Percentiles rank a stretch among this genome's conserved stretches.
Conservation (phyloP, 495 filamentous ascomycete genomes). For the Aspergillus taichungensis region DNA sequence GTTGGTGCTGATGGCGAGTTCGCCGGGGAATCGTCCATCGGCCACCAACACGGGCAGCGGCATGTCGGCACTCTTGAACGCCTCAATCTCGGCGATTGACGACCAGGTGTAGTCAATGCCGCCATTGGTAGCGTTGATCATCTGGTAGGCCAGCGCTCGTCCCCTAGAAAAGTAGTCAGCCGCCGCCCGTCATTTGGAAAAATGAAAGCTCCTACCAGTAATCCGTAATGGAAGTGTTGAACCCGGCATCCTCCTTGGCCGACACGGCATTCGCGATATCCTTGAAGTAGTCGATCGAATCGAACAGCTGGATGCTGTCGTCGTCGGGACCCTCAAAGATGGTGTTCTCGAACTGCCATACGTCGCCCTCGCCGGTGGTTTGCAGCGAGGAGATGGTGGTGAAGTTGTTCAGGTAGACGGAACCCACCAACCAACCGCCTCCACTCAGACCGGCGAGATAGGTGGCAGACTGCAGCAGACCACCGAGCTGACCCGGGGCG, state of each 20-base stretch:
- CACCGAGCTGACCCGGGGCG: conserved; percentile 63
- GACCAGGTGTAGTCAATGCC: conserved; percentile 80
- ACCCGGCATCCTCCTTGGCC: conserved; percentile 62
- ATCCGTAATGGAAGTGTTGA: conserved; percentile 73
- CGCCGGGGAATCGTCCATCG: conserved; percentile 60
- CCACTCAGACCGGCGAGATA: conserved; percentile 83
- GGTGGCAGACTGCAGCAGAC: conserved; percentile 73
- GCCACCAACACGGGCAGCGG: conserved; percentile 81
- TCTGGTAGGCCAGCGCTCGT: conserved; percentile 72
- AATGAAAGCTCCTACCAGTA: conserved; percentile 51
- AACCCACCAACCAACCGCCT: conserved; percentile 81
- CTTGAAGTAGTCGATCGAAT: conserved; percentile 56
- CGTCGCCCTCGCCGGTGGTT: conserved; percentile 27
- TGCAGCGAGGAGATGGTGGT: conserved; percentile 56
- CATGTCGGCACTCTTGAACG: conserved; percentile 60
- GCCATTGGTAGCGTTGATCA: conserved; percentile 70
- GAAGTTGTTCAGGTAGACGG: conserved; percentile 86
- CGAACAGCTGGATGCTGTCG: conserved; percentile 42
- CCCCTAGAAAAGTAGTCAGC: conserved; percentile 26
- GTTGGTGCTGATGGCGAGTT: conserved; percentile 58
- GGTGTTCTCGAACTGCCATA: conserved; percentile 72
- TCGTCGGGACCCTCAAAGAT: conserved; percentile 61
- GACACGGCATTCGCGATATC: conserved; percentile 53
- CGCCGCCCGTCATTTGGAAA: conserved; percentile 7
- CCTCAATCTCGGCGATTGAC: conserved; percentile 61